Base-by-base conservation (phyloP, 2,329 filamentous ascomycete species). In the Colletotrichum tropicicola region DNA sequence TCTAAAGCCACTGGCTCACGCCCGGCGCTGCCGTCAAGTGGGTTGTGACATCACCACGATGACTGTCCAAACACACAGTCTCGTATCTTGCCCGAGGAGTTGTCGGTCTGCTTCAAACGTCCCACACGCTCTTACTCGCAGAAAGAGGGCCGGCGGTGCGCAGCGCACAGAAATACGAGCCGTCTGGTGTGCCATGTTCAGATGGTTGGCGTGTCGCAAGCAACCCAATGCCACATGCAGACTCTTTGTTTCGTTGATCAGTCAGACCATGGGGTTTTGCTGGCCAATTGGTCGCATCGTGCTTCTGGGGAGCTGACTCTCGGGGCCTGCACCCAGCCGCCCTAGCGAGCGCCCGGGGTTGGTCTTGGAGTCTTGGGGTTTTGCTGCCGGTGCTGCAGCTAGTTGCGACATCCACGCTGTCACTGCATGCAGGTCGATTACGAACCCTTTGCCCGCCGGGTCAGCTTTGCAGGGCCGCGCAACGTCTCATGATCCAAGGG, bases 381-480 rank as follows among this genome's bases (percentile, higher is more conserved):
- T 30, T 48, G 45, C 15, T 28, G 45, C 45, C 43, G 56, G 44
- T 53, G 30, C 43, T 51, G 57, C 49, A 65, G 56, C 51, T 61
- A 53, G 25, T 60, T 47, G 62, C 57, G 62, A 65, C 57, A 51
- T 65, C 61, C 49, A 44, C 58, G 58, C 43, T 65, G 62, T 48
- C 57, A 55, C 57, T 62, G 45, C 56, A 55, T 65, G 51, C 37
- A 61, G 57, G 43, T 19, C 45, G 62, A 62, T 61, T 62, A 65
- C 51, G 58, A 56, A 45, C 49, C 44, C 58, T 45, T 41, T 17
- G 35, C 32, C 17, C 13, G 32, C 37, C 44, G 27, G 39, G 54
- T 51, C 61, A 65, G 56, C 61, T 65, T 48, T 44, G 49, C 49
- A 45, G 57, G 21, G 54, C 53, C 43, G 44, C 39, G 43, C 10